Conservation (phyloP, 2,329 filamentous ascomycete species). For the Paecilomyces variotii region DNA sequence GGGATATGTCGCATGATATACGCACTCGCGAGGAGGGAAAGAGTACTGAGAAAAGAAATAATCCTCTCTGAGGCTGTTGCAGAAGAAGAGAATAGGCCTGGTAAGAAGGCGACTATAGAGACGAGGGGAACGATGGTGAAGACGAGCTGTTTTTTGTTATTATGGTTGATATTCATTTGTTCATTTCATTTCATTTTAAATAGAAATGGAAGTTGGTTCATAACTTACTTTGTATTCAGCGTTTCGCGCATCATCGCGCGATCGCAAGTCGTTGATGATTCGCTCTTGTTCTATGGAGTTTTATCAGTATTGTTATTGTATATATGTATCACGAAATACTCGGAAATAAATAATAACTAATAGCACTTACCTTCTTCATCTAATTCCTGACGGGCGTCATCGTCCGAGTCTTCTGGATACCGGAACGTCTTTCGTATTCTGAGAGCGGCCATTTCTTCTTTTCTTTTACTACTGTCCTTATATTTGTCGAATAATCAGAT, state of each 20-base stretch:
- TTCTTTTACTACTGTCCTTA: background rate
- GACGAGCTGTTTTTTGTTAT: conserved; percentile 11
- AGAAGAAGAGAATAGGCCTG: conserved; percentile 18
- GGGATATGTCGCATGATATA: conserved; percentile 29
- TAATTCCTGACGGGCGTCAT: conserved; percentile 52
- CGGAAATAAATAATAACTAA: background rate
- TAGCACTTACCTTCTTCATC: conserved; percentile 61
- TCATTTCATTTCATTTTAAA: conserved; percentile 4
- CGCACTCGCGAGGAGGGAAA: conserved; percentile 30
- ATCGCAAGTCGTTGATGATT: conserved; percentile 28
- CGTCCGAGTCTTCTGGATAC: conserved; percentile 57
- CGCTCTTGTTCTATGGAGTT: conserved; percentile 32
- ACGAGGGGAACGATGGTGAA: conserved; percentile 32
- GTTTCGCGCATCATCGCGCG: conserved; percentile 31
- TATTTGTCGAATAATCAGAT: background rate
- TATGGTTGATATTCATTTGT: too few species aligned
- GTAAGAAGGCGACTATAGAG: conserved; percentile 23
- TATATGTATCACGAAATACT: too few species aligned
- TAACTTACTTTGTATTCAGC: conserved; percentile 30
- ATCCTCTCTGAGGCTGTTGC: conserved; percentile 13
- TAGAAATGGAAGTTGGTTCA: conserved; percentile 1
- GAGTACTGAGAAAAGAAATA: conserved; percentile 22
- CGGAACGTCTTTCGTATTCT: conserved; percentile 70
- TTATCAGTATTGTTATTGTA: background rate
- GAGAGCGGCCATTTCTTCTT: conserved; percentile 42